These are phyloP conservation scores for Globisporangium spinosum DNA, from an alignment of 352 stramenopile species.

Conservation along the genomic window DNA sequence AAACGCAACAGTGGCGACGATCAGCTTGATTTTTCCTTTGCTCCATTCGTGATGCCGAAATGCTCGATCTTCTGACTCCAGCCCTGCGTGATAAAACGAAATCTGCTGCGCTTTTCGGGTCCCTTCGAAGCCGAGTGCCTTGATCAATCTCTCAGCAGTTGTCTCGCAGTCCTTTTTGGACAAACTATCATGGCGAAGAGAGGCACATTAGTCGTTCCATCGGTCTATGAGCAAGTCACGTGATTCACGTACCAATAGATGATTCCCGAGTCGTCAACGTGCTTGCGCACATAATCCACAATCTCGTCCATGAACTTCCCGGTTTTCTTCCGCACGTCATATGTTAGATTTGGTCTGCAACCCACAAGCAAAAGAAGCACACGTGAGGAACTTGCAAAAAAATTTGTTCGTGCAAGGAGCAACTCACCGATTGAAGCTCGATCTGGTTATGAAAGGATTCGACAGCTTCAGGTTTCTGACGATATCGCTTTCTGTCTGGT, in stretches of 20 bases:
- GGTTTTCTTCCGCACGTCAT: constrained; percentile 79
- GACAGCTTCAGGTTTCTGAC: constrained; percentile 69
- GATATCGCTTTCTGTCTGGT: constrained; percentile 80
- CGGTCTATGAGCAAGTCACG: background rate
- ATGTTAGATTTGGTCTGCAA: constrained; percentile 74
- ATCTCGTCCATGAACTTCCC: constrained; percentile 82
- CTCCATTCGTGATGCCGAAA: constrained; percentile 84
- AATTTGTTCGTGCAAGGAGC: background rate
- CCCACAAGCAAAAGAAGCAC: background rate
- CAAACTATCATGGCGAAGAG: constrained; percentile 38
- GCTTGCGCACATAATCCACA: constrained; percentile 65
- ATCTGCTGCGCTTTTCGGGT: constrained; percentile 68
- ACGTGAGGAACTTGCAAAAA: background rate
- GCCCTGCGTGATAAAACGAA: constrained; percentile 79
- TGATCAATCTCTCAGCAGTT: constrained; percentile 76
- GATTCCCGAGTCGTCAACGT: constrained; percentile 86
- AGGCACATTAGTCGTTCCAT: background rate
- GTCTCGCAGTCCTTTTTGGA: constrained; percentile 89
- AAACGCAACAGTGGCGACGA: constrained; percentile 86
- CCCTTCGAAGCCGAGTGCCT: constrained; percentile 67
- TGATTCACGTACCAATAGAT: constrained; percentile 71
- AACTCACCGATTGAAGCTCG: constrained; percentile 81
- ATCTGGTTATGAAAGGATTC: constrained; percentile 77
- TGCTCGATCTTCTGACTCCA: constrained; percentile 74
- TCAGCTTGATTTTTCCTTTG: constrained; percentile 88